These are phyloP conservation scores for Cyberlindnera xylosilytica DNA, from an alignment of 805 yeast genomes.

Conservation along the genomic window DNA sequence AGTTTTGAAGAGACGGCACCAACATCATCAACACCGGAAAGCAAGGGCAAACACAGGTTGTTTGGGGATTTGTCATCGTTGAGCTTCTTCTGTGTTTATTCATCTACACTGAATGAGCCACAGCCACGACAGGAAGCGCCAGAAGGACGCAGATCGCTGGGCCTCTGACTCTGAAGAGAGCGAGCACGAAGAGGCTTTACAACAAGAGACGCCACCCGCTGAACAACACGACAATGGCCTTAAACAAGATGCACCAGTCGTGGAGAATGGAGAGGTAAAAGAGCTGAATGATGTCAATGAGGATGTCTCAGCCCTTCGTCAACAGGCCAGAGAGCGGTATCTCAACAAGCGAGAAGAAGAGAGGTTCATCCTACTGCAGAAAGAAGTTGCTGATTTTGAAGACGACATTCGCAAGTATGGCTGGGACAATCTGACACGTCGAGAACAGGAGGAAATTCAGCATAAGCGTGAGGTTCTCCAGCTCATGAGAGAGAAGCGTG, in stretches of 20 bases:
- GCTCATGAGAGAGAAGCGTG: slow-evolving; percentile 39
- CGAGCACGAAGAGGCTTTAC: slow-evolving; percentile 1
- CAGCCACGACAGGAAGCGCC: slow-evolving; percentile 9
- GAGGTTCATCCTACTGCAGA: slow-evolving; percentile 39
- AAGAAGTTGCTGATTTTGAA: slow-evolving; percentile 48
- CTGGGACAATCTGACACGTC: slow-evolving; percentile 46
- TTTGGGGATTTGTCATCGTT: no score
- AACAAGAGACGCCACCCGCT: not conserved
- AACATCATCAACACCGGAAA: no score
- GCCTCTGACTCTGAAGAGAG: slow-evolving; percentile 20
- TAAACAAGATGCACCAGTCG: no score
- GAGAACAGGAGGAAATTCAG: slow-evolving; percentile 49
- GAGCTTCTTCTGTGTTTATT: no score
- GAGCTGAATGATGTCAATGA: not conserved
- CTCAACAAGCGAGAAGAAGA: slow-evolving; percentile 46
- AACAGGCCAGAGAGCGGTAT: slow-evolving; percentile 47
- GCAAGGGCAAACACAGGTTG: no score
- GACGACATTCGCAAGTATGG: slow-evolving; percentile 48
- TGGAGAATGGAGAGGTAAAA: no score
- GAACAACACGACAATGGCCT: no score
- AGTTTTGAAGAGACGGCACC: no score
- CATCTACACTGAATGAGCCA: slow-evolving; percentile 4
- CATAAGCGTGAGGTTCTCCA: slow-evolving; percentile 48
- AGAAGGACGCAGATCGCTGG: slow-evolving; percentile 21
- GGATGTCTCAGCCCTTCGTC: slow-evolving; percentile 34